phyloP scores from a whole-genome alignment of 1,284 basidiomycete genomes.

The Leccinum olivaceoglutinosum region DNA sequence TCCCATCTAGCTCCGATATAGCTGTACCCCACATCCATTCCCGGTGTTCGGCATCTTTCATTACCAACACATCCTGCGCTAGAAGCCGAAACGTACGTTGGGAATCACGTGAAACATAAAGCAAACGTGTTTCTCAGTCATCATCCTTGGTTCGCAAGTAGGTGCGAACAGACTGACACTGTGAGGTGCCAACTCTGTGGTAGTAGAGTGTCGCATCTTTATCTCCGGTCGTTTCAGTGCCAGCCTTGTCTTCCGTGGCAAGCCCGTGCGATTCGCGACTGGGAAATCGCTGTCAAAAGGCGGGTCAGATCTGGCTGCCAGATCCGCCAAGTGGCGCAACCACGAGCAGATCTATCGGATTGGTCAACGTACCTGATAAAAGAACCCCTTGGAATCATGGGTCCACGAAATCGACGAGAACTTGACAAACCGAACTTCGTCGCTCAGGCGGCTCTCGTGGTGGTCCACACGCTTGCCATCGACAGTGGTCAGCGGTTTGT shows the following conservation, averaged over 20 bases:
- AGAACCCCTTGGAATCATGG: conserved; percentile 74
- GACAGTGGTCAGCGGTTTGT: conserved; percentile 45
- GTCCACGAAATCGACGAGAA: conserved; percentile 72
- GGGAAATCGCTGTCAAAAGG: conserved; percentile 46
- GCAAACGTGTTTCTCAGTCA: conserved; percentile 5
- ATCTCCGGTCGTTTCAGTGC: conserved; percentile 62
- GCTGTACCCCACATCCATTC: conserved; percentile 61
- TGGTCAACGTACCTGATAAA: conserved; percentile 59
- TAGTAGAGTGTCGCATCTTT: conserved; percentile 72
- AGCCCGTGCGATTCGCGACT: conserved; percentile 44
- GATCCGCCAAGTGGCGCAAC: conserved; percentile 1
- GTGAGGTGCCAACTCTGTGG: conserved; percentile 64
- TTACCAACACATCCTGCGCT: conserved; percentile 67
- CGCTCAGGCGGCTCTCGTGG: conserved; percentile 51
- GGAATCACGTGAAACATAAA: conserved; percentile 3
- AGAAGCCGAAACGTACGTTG: conserved; percentile 13
- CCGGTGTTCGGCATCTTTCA: conserved; percentile 59
- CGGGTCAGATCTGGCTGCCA: not conserved
- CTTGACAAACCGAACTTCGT: conserved; percentile 72
- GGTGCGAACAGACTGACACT: conserved; percentile 42
- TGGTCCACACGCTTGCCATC: conserved; percentile 36
- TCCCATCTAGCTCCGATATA: conserved; percentile 56
- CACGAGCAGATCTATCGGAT: not conserved
- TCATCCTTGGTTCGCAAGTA: not conserved
- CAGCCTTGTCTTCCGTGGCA: conserved; percentile 49